Base-by-base conservation (phyloP, 495 filamentous ascomycete species). In the Daldinia vernicosa region DNA sequence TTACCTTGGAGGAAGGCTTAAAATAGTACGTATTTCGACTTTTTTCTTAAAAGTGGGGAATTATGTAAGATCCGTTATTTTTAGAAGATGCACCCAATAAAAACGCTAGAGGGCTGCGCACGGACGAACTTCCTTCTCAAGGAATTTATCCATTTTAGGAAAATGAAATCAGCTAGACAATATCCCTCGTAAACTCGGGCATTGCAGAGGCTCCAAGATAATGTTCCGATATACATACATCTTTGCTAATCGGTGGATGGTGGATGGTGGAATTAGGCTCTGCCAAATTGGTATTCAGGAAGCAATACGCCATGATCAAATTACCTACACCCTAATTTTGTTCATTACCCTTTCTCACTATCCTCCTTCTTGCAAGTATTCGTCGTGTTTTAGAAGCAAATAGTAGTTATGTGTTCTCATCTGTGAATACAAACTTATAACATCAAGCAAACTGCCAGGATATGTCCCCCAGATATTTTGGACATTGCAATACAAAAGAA, bases 351-450 rank as follows among this genome's bases (percentile, higher is more conserved):
- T 53, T 60, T 53, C 33, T 57, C 22, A 56, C 15, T 6, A 63
- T 40, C 27, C 8, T 33, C 22, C 4, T 55, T 40, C 52, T n/a
- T 60, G 39, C 37, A 63, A 66, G 37, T 45, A 14, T 26, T 61
- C 55, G 5, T 56, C 39, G 50, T 61, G 51, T 33, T 35, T 17
- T 27, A 63, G 27, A 63, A 73, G 66, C 50, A 66, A 66, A 66
- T 52, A 35, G 27, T 30, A 67, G 17, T 47, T 59, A 52, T 53
- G 17, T 39, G 17, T 60, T 47, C 43, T 45, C 8, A 45, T 45
- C 40, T 24, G 7, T 53, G 15, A 53, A 47, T 56, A 65, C 60
- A 68, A 55, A 67, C 64, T 67, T 40, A 24, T 50, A 66, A 43
- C 54, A 56, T 65, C 40, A 52, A 68, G 55, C 60, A 51, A 72